phyloP scores from a whole-genome alignment of 129 eudicot species.

The Lactuca sativa region DNA sequence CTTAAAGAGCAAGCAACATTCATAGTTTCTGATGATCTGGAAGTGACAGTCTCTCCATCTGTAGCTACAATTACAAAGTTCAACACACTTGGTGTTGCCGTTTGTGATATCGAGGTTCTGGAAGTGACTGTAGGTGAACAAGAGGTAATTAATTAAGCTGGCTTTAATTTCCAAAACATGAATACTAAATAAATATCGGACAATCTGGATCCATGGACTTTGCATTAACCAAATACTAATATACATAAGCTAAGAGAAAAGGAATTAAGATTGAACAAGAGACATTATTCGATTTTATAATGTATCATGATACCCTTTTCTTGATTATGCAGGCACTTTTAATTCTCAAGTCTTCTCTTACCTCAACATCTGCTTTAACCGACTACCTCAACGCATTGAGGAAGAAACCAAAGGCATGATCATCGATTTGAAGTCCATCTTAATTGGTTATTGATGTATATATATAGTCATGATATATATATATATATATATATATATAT shows the following conservation, averaged over 20 bases:
- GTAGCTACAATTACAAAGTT: conserved; percentile 29
- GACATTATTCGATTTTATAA: neutral
- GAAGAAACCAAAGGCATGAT: conserved; percentile 17
- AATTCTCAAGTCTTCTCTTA: conserved; percentile 26
- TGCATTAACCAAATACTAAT: no score
- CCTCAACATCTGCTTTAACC: conserved; percentile 21
- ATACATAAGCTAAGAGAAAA: neutral
- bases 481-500: no score
- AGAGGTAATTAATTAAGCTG: conserved; percentile 34
- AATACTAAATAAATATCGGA: neutral
- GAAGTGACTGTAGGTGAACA: conserved; percentile 37
- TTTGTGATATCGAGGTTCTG: conserved; percentile 37
- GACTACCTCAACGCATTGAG: neutral
- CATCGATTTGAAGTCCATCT: neutral
- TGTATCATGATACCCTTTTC: neutral
- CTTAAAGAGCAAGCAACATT: conserved; percentile 30
- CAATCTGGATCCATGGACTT: no score
- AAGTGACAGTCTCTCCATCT: conserved; percentile 20
- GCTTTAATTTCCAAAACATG: neutral
- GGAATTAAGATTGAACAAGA: neutral
- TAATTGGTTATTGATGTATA: conserved; percentile 1
- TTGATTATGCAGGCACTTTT: conserved; percentile 27
- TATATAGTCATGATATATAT: neutral
- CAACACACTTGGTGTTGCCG: conserved; percentile 20
- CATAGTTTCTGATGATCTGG: conserved; percentile 36